phyloP scores from a whole-genome alignment of 2,329 filamentous ascomycete species.

The Onygena corvina region DNA sequence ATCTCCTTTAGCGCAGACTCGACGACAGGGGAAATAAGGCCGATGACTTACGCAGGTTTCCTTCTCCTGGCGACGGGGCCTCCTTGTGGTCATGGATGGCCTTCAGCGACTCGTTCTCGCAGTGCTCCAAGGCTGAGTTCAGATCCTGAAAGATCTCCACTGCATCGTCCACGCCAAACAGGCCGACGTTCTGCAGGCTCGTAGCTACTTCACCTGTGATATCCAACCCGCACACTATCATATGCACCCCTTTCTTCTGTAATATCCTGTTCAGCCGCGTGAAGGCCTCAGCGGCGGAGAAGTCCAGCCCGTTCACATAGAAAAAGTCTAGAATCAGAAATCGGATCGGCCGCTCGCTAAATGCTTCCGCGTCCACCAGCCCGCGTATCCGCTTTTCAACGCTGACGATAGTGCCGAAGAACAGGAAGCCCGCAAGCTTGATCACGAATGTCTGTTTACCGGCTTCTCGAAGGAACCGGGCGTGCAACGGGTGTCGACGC shows the following conservation, averaged over 20 bases:
- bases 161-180: conserved; percentile 60
- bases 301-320: conserved; percentile 85
- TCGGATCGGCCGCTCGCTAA: conserved; percentile 65
- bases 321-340: conserved; percentile 82
- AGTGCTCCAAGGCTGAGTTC: conserved; percentile 85
- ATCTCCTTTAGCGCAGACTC: neutral
- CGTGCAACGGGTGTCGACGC: conserved; percentile 76
- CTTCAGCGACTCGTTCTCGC: conserved; percentile 85
- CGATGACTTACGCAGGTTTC: conserved; percentile 9
- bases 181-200: conserved; percentile 69
- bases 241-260: conserved; percentile 60
- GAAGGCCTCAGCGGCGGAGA: conserved; percentile 91
- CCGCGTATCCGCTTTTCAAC: conserved; percentile 80
- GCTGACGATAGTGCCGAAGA: conserved; percentile 94
- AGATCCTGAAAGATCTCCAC: conserved; percentile 77
- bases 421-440: conserved; percentile 89
- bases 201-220: conserved; percentile 62
- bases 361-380: conserved; percentile 71
- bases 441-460: conserved; percentile 81
- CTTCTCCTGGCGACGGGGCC: conserved; percentile 12
- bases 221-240: conserved; percentile 73
- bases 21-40: too few relatives aligned
- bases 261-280: conserved; percentile 81
- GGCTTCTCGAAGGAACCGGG: conserved; percentile 72
- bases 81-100: conserved; percentile 63